phyloP scores from a whole-genome alignment of 768 basidiomycete species.

The Cystobasidium onofrii region DNA sequence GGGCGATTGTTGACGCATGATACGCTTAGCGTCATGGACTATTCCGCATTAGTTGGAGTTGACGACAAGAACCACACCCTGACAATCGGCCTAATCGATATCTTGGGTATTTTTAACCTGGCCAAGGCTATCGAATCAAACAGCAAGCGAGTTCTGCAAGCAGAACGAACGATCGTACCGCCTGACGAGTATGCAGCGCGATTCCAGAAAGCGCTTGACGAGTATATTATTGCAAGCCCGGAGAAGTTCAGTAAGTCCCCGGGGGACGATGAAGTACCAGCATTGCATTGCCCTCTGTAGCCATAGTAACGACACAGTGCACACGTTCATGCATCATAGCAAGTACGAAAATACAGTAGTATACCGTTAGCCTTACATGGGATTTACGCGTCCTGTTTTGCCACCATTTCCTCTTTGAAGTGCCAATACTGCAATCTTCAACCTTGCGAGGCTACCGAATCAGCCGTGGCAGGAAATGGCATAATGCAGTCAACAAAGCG shows the following conservation, averaged over 20 bases:
- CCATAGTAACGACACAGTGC: neutral
- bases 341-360: no score
- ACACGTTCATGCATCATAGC: neutral
- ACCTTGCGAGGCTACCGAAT: neutral
- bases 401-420: neutral
- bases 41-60: neutral
- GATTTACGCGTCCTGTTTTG: neutral
- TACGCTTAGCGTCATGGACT: neutral
- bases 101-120: neutral
- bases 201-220: neutral
- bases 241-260: conserved; percentile 14
- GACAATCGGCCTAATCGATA: neutral
- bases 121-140: conserved; percentile 5
- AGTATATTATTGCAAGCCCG: conserved; percentile 11
- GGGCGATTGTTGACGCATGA: neutral
- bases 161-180: neutral
- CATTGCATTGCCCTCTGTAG: conserved; percentile 5
- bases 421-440: neutral
- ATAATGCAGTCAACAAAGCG: neutral
- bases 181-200: conserved; percentile 3
- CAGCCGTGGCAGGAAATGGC: neutral
- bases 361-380: no score
- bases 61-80: neutral
- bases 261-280: neutral
- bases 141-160: conserved; percentile 3